Conservation (phyloP, 768 basidiomycete genomes). For the Naganishia kalamii region DNA sequence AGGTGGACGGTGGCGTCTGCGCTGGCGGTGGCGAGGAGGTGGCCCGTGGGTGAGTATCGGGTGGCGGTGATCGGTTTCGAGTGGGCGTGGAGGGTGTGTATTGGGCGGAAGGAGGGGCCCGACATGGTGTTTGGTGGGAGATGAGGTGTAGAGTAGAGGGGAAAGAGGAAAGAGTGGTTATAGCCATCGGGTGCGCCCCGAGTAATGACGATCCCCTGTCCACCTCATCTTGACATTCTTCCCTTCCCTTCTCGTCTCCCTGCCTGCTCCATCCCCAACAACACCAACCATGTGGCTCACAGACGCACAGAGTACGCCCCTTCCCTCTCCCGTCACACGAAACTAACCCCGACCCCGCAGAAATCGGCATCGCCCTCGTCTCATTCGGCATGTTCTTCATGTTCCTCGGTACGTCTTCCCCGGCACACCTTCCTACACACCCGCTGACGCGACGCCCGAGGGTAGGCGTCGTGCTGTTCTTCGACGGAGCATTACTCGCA, state of each 20-base stretch:
- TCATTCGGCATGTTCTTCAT: constrained; percentile 93
- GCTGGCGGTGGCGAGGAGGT: constrained; percentile 55
- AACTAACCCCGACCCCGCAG: constrained; percentile 47
- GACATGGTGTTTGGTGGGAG: neutral
- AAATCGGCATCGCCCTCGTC: constrained; percentile 94
- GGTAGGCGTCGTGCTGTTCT: constrained; percentile 72
- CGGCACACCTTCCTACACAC: neutral
- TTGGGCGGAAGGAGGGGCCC: neutral
- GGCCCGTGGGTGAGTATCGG: constrained; percentile 9
- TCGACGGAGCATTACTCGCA: constrained; percentile 89
- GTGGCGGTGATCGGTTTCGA: neutral
- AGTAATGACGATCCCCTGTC: neutral
- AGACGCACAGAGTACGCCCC: constrained; percentile 53
- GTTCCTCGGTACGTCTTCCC: constrained; percentile 61
- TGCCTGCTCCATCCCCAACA: neutral
- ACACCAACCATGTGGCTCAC: constrained; percentile 52
- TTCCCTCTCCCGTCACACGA: neutral
- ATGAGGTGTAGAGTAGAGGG: neutral
- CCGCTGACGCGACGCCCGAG: neutral
- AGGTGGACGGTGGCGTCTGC: constrained; percentile 76
- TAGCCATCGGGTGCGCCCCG: neutral
- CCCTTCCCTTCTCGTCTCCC: neutral
- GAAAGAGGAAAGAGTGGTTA: neutral
- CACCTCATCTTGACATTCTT: neutral
- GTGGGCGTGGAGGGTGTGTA: neutral